Evolutionary conservation across 2,329 filamentous ascomycete species (phyloP).

Genomic region (Alternaria postmessia): DNA sequence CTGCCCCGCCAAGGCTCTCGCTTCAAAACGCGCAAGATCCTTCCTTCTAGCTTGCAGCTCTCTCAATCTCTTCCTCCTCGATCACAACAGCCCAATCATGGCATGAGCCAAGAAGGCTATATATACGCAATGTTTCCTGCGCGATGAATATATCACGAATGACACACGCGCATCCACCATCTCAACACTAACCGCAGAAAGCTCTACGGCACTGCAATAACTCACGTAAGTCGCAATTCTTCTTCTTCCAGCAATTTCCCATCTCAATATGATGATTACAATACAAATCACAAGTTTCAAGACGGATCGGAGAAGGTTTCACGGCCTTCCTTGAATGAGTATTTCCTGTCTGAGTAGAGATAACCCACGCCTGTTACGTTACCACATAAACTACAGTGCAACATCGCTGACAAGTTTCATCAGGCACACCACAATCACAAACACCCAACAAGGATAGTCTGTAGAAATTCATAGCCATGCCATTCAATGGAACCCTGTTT

Average conservation of each 20-base stretch:
- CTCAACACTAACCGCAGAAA: neutral
- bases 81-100: neutral
- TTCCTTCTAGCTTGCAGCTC: neutral
- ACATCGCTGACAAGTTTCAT: neutral
- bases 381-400: neutral
- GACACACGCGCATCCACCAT: neutral
- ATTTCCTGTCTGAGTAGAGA: constrained; percentile 7
- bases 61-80: neutral
- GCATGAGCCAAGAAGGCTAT: neutral
- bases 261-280: constrained; percentile 37
- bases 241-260: neutral
- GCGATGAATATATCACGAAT: neutral
- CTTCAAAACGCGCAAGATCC: constrained; percentile 7
- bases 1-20: constrained; percentile 11
- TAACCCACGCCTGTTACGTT: neutral
- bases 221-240: neutral
- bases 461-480: neutral
- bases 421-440: neutral
- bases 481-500: neutral
- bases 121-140: accelerated
- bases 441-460: neutral
- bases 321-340: constrained; percentile 40
- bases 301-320: constrained; percentile 47
- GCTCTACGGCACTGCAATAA: neutral
- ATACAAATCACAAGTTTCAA: constrained; percentile 43